A percentile compares a stretch with the other conserved stretches of the same genome.
These are phyloP conservation scores for Albatrellus ellisii DNA, from an alignment of 768 basidiomycete genomes.

Conservation along the genomic window DNA sequence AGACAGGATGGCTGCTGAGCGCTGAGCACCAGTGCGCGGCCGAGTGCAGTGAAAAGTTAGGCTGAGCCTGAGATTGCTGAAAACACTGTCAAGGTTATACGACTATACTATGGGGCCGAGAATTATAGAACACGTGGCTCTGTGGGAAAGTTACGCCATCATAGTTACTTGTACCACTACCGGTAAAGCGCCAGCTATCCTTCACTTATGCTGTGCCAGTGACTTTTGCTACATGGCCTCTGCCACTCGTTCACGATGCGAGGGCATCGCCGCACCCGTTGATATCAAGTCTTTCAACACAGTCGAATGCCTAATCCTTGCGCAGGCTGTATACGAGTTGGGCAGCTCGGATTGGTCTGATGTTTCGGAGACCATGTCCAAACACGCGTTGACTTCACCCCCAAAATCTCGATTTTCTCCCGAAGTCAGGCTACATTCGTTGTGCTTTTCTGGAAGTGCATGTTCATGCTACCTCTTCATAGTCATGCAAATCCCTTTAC, in stretches of 20 bases:
- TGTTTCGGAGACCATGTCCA: slow-evolving; percentile 51
- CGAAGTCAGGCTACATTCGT: slow-evolving; percentile 30
- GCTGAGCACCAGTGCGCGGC: too few species aligned
- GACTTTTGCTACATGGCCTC: not conserved
- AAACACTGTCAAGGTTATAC: too few species aligned
- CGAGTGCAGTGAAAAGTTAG: too few species aligned
- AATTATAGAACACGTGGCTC: too few species aligned
- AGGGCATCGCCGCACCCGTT: slow-evolving; percentile 3
- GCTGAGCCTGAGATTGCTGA: too few species aligned
- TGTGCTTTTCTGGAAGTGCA: slow-evolving; percentile 1
- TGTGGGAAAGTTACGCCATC: too few species aligned
- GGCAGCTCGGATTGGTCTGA: slow-evolving; percentile 58
- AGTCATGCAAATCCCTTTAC: slow-evolving; percentile 65
- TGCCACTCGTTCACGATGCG: slow-evolving; percentile 3
- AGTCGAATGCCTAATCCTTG: slow-evolving; percentile 67
- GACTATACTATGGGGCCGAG: too few species aligned
- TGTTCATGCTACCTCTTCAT: slow-evolving; percentile 13
- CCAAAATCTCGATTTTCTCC: slow-evolving; percentile 56
- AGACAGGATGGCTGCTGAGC: too few species aligned
- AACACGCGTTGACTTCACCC: slow-evolving; percentile 55
- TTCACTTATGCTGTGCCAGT: too few species aligned
- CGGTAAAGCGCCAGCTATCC: too few species aligned
- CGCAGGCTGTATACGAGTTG: slow-evolving; percentile 78
- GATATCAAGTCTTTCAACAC: slow-evolving; percentile 16
- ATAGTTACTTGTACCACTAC: too few species aligned